Percentiles rank a stretch among this genome's conserved stretches.
Evolutionary conservation across 257 asterid genomes (phyloP).

Genomic region (Vinca minor): DNA sequence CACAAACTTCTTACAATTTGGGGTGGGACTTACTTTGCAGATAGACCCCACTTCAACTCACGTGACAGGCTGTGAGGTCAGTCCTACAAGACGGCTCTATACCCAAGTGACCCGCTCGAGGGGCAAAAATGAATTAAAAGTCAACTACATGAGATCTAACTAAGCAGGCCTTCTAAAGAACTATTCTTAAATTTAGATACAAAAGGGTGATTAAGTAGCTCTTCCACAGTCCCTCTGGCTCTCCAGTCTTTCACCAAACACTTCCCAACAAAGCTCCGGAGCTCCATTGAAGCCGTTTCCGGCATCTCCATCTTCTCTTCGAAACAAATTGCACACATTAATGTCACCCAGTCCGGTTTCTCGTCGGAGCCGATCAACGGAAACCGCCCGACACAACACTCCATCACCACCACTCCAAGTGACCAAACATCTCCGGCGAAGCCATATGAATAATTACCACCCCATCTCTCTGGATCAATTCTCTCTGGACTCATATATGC

Average conservation of each 20-base stretch:
- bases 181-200: conserved; percentile 13
- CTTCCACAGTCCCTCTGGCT: conserved; percentile 40
- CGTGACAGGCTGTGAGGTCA: no score
- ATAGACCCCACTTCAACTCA: no score
- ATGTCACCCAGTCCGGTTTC: conserved; percentile 38
- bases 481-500: conserved; percentile 58
- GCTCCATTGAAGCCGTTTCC: conserved; percentile 30
- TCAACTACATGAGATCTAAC: conserved; percentile 3
- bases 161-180: conserved; percentile 4
- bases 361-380: conserved; percentile 31
- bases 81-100: no score
- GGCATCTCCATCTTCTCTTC: conserved; percentile 28
- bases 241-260: conserved; percentile 50
- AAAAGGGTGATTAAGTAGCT: conserved; percentile 45
- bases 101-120: no score
- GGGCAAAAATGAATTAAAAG: background rate
- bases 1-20: no score
- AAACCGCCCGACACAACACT: conserved; percentile 36
- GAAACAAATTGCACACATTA: conserved; percentile 28
- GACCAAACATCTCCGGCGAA: conserved; percentile 49
- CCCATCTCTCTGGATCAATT: conserved; percentile 39
- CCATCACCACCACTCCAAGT: conserved; percentile 42
- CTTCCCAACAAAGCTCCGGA: conserved; percentile 29
- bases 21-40: no score
- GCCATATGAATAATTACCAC: conserved; percentile 21